Base-by-base conservation (phyloP, 2,329 filamentous ascomycete species). In the Thelonectria blattea region DNA sequence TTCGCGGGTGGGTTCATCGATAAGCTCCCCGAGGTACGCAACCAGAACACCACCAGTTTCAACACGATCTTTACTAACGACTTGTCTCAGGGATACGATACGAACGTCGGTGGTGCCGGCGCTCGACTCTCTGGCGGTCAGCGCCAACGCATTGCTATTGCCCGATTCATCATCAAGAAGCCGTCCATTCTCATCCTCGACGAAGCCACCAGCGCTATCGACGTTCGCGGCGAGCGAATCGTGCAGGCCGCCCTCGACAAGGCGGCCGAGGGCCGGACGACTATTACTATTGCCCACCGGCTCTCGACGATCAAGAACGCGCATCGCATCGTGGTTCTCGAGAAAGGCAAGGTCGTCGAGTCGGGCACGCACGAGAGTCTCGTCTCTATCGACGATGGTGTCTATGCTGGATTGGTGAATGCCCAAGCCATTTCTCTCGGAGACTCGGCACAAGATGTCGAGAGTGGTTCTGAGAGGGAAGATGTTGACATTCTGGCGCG, bases 91-190 rank as follows among this genome's bases (percentile, higher is more conserved):
- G 83, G 72, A 5, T 78, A 78, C 66, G 78, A 83, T 2, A 88
- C 87, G 0, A 75, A 79, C 7, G 84, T 90, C 7, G 88, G 88
- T 8, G 84, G 89, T 66, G 80, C 82, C 12, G 88, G 88, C 2
- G 83, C 85, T 41, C 84, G 87, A 53, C 76, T 90, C 1, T 88
- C 85, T n/a, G 88, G 88, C 30, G 87, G 88, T 2, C 87, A 90
- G 68, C 80, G 86, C 37, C 87, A 90, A 67, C 80, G 88, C n/a
- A 78, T 90, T 12, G 84, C 86, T 0, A 89, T 90, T 58, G 87
- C 88, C 2, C 80, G 88, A 22, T 85, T 83, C 43, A 85, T 90
- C 53, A 77, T 90, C 39, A 83, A 84, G n/a, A 75, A 86, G 45
- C 87, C 88, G 0, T 76, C 78, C 1, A 85, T 90, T 27, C 77